Percentiles rank a stretch among this genome's conserved stretches.
Conservation (phyloP, 805 yeast genomes). For the Kodamaea kaohsiungensis region DNA sequence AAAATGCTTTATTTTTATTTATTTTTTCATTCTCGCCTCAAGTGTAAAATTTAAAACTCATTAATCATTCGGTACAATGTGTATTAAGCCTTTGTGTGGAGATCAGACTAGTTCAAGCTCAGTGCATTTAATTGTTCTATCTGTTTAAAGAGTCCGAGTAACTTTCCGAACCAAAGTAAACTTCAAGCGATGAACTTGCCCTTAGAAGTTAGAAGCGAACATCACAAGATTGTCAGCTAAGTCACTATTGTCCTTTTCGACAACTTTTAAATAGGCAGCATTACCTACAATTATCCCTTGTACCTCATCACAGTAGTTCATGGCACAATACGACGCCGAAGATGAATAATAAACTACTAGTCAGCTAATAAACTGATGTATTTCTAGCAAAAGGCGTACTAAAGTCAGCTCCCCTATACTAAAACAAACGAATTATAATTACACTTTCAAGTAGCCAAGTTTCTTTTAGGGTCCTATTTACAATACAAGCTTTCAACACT, state of each 20-base stretch:
- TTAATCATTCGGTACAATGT: neutral
- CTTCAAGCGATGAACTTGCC: neutral
- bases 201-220: neutral
- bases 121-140: no score
- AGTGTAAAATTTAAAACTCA: neutral
- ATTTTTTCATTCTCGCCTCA: neutral
- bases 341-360: no score
- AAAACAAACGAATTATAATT: neutral
- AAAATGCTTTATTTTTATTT: neutral
- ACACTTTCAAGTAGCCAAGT: neutral
- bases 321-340: neutral
- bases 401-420: neutral
- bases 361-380: neutral
- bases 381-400: neutral
- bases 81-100: neutral
- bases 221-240: neutral
- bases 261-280: neutral
- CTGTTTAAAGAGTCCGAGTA: neutral
- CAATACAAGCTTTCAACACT: neutral
- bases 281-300: neutral
- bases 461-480: neutral
- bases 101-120: neutral
- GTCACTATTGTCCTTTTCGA: neutral
- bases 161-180: neutral
- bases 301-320: neutral